These are phyloP conservation scores for Trypanosomatidae sp. DNA, from an alignment of 208 protist species.

Conservation along the genomic window DNA sequence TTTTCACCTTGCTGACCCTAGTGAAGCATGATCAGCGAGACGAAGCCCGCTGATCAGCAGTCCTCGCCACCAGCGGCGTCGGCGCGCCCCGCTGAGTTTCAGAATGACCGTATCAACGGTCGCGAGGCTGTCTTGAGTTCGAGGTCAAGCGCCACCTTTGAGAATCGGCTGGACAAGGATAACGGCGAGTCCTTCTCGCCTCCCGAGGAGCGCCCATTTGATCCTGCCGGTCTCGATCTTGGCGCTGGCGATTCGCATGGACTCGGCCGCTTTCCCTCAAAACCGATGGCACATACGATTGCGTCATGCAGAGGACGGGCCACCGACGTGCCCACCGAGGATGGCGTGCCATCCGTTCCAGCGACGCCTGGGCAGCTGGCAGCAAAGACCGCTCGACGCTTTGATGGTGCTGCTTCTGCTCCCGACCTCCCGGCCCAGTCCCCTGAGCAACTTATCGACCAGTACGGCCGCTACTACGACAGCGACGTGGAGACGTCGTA, in stretches of 20 bases:
- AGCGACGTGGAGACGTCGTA: constrained; percentile 31
- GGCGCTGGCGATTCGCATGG: neutral
- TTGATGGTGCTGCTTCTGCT: neutral
- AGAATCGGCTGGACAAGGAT: neutral
- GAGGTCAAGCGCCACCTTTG: constrained; percentile 18
- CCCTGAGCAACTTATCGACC: constrained; percentile 6
- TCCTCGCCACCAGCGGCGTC: neutral
- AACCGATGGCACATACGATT: neutral
- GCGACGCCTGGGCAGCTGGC: constrained; percentile 5
- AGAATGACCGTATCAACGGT: neutral
- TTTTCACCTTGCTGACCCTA: neutral
- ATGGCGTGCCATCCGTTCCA: constrained; percentile 1
- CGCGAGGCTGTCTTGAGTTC: neutral
- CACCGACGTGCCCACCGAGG: constrained; percentile 23
- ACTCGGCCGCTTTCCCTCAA: neutral
- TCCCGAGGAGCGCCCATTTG: constrained; percentile 7
- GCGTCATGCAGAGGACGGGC: neutral
- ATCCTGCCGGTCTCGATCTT: constrained; percentile 7
- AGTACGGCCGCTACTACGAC: constrained; percentile 20
- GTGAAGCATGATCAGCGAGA: neutral
- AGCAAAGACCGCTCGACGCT: constrained; percentile 1
- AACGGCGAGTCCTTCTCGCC: constrained; percentile 11
- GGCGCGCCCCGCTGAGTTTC: neutral
- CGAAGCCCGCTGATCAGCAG: neutral
- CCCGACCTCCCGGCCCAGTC: neutral